These are phyloP conservation scores for Parachaetomium inaequale DNA, from an alignment of 495 filamentous ascomycete genomes.

Conservation along the genomic window DNA sequence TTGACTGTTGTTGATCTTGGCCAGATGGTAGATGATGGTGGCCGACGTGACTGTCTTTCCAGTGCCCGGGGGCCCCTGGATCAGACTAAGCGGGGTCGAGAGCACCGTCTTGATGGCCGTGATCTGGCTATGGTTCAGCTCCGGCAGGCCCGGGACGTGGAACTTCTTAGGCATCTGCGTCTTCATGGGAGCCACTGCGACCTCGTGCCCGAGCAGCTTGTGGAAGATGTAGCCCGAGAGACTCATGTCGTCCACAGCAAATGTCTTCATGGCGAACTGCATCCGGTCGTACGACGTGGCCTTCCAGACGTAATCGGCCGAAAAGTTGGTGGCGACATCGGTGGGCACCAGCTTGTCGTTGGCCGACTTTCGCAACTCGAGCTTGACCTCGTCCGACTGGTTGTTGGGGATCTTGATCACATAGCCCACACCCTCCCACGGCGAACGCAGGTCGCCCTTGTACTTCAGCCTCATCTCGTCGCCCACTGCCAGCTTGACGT, in stretches of 20 bases:
- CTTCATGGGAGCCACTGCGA: slow-evolving; percentile 94
- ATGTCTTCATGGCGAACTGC: slow-evolving; percentile 99
- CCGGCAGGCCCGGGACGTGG: slow-evolving; percentile 90
- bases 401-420: slow-evolving; percentile 99
- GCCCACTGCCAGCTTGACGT: slow-evolving; percentile 96
- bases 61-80: slow-evolving; percentile 94
- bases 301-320: slow-evolving; percentile 99
- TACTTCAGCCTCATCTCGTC: slow-evolving; percentile 99
- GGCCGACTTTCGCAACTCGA: slow-evolving; percentile 71
- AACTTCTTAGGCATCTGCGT: slow-evolving; percentile 95
- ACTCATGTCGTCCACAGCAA: slow-evolving; percentile 96
- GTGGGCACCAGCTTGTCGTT: slow-evolving; percentile 94
- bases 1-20: slow-evolving; percentile 91
- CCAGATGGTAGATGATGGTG: slow-evolving; percentile 96
- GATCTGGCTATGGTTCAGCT: slow-evolving; percentile 94
- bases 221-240: slow-evolving; percentile 99
- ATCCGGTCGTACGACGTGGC: slow-evolving; percentile 98
- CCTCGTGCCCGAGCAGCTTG: slow-evolving; percentile 92
- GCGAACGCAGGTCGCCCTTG: slow-evolving; percentile 85
- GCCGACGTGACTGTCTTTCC: slow-evolving; percentile 99
- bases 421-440: slow-evolving; percentile 98
- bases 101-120: slow-evolving; percentile 95
- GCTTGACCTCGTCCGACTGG: slow-evolving; percentile 95
- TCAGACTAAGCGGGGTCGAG: slow-evolving; percentile 87
- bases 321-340: slow-evolving; percentile 97